Percentiles rank a stretch among this genome's conserved stretches.
Evolutionary conservation across 75 land plant genomes (phyloP).

Genomic region (Pinus albicaulis): DNA sequence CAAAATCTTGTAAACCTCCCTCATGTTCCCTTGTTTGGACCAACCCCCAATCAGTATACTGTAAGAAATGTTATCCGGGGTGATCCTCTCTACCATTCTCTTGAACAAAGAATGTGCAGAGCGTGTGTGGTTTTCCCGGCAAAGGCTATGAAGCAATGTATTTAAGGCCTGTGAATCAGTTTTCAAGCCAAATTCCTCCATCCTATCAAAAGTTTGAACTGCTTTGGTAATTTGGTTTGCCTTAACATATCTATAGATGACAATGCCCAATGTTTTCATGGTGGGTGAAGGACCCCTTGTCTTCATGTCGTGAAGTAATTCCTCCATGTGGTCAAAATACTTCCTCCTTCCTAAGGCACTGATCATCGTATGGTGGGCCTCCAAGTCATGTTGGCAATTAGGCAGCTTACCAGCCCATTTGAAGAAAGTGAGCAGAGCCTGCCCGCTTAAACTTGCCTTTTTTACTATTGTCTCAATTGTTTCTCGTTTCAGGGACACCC

Average conservation of each 20-base stretch:
- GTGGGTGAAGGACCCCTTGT: constrained; percentile 20
- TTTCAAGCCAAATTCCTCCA: constrained; percentile 44
- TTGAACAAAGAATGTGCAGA: constrained; percentile 36
- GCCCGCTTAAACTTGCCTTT: constrained; percentile 47
- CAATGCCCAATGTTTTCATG: constrained; percentile 35
- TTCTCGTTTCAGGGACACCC: constrained; percentile 32
- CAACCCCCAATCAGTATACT: constrained; percentile 57
- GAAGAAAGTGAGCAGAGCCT: constrained; percentile 56
- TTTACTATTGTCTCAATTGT: constrained; percentile 39
- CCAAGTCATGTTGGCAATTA: neutral
- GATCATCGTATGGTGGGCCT: constrained; percentile 22
- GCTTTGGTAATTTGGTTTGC: constrained; percentile 43
- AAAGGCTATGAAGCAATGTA: constrained; percentile 38
- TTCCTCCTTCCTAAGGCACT: constrained; percentile 57
- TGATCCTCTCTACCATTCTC: constrained; percentile 30
- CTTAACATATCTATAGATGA: constrained; percentile 42
- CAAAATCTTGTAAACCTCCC: constrained; percentile 35
- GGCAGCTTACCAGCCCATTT: constrained; percentile 56
- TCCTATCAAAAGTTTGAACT: constrained; percentile 29
- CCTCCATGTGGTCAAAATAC: constrained; percentile 35
- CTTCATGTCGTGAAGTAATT: constrained; percentile 30
- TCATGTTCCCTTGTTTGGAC: constrained; percentile 47
- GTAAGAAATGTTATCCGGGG: constrained; percentile 30
- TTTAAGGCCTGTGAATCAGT: constrained; percentile 26
- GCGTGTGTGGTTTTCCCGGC: constrained; percentile 36